A percentile compares a stretch with the other conserved stretches of the same genome.
Evolutionary conservation across 495 filamentous ascomycete species (phyloP).

Genomic region (Xylona heveae): DNA sequence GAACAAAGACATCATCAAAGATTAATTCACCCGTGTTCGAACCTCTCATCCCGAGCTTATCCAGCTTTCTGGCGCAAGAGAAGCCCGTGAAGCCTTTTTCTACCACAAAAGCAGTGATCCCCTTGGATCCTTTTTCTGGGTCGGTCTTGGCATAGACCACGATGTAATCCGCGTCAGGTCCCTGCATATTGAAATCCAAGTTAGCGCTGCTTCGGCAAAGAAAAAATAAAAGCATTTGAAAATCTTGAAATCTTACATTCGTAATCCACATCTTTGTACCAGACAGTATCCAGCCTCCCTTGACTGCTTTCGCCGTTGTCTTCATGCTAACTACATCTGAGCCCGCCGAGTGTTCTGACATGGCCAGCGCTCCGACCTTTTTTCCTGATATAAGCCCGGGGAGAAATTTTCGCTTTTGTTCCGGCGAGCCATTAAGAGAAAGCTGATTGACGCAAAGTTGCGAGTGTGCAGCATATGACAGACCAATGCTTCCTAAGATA

Average conservation of each 20-base stretch:
- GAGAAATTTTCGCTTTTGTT: slow-evolving; percentile 63
- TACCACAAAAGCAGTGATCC: slow-evolving; percentile 88
- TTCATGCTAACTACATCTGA: slow-evolving; percentile 95
- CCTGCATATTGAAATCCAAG: slow-evolving; percentile 20
- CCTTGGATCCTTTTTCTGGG: slow-evolving; percentile 62
- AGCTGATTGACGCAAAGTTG: slow-evolving; percentile 96
- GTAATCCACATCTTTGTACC: slow-evolving; percentile 99
- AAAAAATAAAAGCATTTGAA: not conserved
- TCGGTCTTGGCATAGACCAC: slow-evolving; percentile 92
- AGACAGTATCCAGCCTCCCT: slow-evolving; percentile 70
- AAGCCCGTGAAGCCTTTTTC: slow-evolving; percentile 56
- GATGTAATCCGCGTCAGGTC: slow-evolving; percentile 74
- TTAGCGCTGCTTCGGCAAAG: not conserved
- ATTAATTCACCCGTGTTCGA: slow-evolving; percentile 90
- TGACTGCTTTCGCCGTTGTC: slow-evolving; percentile 53
- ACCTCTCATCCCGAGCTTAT: slow-evolving; percentile 96
- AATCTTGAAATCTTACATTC: slow-evolving; percentile 30
- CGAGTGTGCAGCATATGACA: slow-evolving; percentile 88
- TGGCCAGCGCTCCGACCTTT: slow-evolving; percentile 75
- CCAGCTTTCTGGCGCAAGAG: slow-evolving; percentile 73
- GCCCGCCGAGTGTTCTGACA: slow-evolving; percentile 83
- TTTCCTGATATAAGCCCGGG: slow-evolving; percentile 66
- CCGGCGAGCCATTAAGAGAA: slow-evolving; percentile 61
- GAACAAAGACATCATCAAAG: slow-evolving; percentile 86
- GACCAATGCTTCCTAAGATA: slow-evolving; percentile 58